A percentile compares a stretch with the other conserved stretches of the same genome.
phyloP scores from a whole-genome alignment of 345 rosid genomes.

The Fremontodendron californicum region DNA sequence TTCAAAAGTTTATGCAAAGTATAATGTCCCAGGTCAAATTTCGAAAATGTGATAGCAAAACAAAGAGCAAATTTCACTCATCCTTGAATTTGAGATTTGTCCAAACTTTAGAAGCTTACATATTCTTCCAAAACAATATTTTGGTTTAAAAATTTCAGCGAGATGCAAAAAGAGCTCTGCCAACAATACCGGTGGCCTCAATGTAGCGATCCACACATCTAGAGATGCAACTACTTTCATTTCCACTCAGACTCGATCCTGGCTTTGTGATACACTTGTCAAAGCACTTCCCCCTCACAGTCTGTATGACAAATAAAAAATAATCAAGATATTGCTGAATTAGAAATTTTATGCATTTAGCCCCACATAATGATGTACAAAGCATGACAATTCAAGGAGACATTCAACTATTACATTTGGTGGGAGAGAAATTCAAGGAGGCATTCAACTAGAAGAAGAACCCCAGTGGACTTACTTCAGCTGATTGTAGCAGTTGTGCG shows the following conservation, averaged over 20 bases:
- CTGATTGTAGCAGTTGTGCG: too few species aligned
- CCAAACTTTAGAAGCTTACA: not conserved
- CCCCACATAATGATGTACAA: not conserved
- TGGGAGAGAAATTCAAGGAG: too few species aligned
- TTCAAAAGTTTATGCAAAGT: not conserved
- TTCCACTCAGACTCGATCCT: slow-evolving; percentile 80
- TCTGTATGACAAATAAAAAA: slow-evolving; percentile 34
- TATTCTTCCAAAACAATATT: slow-evolving; percentile 13
- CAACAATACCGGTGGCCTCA: slow-evolving; percentile 82
- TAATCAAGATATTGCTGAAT: not conserved
- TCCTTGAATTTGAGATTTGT: not conserved
- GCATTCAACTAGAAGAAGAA: too few species aligned
- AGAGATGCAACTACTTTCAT: slow-evolving; percentile 92
- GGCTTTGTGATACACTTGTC: slow-evolving; percentile 87
- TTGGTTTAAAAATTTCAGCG: slow-evolving; percentile 33
- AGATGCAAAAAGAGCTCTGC: slow-evolving; percentile 55
- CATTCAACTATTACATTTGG: too few species aligned
- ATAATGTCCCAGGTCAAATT: not conserved
- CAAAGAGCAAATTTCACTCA: not conserved
- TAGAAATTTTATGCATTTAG: not conserved
- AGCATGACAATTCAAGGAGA: too few species aligned
- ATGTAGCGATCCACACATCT: slow-evolving; percentile 97
- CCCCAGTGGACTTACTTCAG: too few species aligned
- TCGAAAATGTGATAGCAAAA: not conserved
- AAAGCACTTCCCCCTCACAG: slow-evolving; percentile 79